A percentile compares a stretch with the other conserved stretches of the same genome.
These are phyloP conservation scores for Globisporangium cederbergense DNA, from an alignment of 352 stramenopile species.

Conservation along the genomic window DNA sequence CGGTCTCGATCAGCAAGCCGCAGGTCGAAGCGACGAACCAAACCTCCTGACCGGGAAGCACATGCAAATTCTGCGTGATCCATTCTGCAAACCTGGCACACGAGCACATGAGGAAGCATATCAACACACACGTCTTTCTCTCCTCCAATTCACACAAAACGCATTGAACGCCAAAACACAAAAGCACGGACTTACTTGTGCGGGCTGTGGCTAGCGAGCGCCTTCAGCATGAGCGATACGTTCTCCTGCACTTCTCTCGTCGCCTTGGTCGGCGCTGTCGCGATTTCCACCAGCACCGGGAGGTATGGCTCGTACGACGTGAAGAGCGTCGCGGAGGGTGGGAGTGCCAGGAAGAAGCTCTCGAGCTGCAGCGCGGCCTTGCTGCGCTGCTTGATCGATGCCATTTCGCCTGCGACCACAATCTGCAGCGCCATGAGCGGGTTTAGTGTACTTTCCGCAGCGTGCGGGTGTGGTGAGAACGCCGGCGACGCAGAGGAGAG, in stretches of 20 bases:
- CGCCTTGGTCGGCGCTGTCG: slow-evolving; percentile 26
- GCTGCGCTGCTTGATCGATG: slow-evolving; percentile 34
- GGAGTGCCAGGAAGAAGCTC: slow-evolving; percentile 27
- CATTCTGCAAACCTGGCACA: slow-evolving; percentile 38
- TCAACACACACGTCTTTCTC: background rate
- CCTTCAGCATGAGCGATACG: slow-evolving; percentile 37
- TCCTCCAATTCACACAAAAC: background rate
- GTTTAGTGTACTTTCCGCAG: slow-evolving; percentile 24
- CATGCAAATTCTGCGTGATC: slow-evolving; percentile 35
- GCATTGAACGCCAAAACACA: too few species aligned
- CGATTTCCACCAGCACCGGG: slow-evolving; percentile 29
- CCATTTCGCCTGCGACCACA: slow-evolving; percentile 35
- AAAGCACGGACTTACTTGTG: slow-evolving; percentile 16
- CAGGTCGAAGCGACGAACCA: slow-evolving; percentile 58
- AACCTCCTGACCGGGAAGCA: slow-evolving; percentile 31
- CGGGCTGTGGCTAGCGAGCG: slow-evolving; percentile 39
- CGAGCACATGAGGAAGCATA: background rate
- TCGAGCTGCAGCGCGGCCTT: slow-evolving; percentile 46
- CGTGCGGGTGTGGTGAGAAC: slow-evolving; percentile 11
- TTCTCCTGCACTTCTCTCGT: slow-evolving; percentile 33
- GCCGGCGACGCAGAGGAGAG: slow-evolving; percentile 18
- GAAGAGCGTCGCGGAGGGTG: slow-evolving; percentile 24
- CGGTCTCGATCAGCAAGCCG: slow-evolving; percentile 33
- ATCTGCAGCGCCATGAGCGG: slow-evolving; percentile 41
- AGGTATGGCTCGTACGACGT: slow-evolving; percentile 57